Evolutionary conservation across 371 early-diverging fungal genomes (phyloP), one percentile per base, ranked within the genome.

Genomic region (Zopfochytrium polystomum): DNA sequence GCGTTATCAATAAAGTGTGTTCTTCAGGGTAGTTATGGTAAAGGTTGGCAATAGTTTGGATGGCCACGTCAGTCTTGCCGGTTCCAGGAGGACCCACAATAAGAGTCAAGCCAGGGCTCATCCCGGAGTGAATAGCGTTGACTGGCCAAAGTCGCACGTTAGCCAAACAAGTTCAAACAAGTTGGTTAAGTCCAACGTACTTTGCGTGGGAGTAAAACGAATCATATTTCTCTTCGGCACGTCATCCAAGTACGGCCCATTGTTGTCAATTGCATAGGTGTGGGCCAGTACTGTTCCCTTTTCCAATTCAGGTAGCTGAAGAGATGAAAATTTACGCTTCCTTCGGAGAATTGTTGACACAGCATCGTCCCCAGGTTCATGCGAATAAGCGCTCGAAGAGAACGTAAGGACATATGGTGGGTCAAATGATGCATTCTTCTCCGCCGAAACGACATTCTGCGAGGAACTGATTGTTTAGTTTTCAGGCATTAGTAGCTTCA

Each of bases 31-130:
- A 79, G 58, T 86, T 89, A 71, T 91, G 91, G 68, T 96, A 95
- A 23, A 98, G 76, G 63, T 93, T 95, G 71, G 90, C 81, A 60
- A 95, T 87, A 29, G 91, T 89, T 72, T 98, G 97, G 1, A 94
- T 98, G 1, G 96, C 93, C 3, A 93, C 90, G 68, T 93, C 94
- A 0, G 97, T 95, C 71, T 97, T 97, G 38, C 98, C 98, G 7
- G 97, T 91, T 43, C 67, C 98, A 2, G 98, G 96, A 46, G 96
- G 95, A 38, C 98, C 98, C 5, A 92, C 92, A 1, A 96, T 80
- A 76, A 98, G 67, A 1, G 95, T 92, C 35, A 96, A 73, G 0
- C 98, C 98, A 0, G 52, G 58, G 2, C 70, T 68, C 47, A 84
- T 79, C 34, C 94, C 96, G 13, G 95, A 80, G 47, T 77, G 80